Conservation (phyloP, 1,284 basidiomycete species). For the Phaffia rhodozyma region DNA sequence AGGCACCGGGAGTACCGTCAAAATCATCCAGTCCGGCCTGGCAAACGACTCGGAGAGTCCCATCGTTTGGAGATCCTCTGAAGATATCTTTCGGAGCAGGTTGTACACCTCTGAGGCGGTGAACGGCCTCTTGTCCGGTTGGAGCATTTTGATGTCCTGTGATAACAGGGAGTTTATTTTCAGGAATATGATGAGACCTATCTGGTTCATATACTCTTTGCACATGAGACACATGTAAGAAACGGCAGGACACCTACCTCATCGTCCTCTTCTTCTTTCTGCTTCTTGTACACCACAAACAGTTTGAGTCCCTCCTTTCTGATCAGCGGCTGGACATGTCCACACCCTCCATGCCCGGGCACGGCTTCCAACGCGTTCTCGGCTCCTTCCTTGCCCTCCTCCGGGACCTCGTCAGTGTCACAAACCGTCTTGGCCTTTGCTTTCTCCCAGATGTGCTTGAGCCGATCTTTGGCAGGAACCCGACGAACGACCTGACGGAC, state of each 20-base stretch:
- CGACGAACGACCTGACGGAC: slow-evolving; percentile 75
- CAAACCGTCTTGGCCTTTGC: slow-evolving; percentile 78
- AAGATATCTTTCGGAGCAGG: slow-evolving; percentile 84
- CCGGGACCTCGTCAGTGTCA: slow-evolving; percentile 49
- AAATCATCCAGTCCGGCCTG: slow-evolving; percentile 98
- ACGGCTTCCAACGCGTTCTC: slow-evolving; percentile 33
- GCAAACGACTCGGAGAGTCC: slow-evolving; percentile 94
- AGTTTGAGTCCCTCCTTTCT: slow-evolving; percentile 93
- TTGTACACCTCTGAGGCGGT: slow-evolving; percentile 83
- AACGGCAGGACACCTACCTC: slow-evolving; percentile 42
- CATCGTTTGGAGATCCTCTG: slow-evolving; percentile 77
- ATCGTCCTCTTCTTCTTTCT: slow-evolving; percentile 79
- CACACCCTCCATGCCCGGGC: slow-evolving; percentile 84
- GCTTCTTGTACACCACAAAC: slow-evolving; percentile 88
- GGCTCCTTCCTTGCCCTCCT: slow-evolving; percentile 23
- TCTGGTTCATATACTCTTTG: neutral
- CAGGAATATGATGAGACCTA: neutral
- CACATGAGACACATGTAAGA: neutral
- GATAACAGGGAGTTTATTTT: neutral
- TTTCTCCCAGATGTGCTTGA: slow-evolving; percentile 71
- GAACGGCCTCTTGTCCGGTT: slow-evolving; percentile 81
- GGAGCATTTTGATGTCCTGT: slow-evolving; percentile 67
- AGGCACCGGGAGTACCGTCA: slow-evolving; percentile 94
- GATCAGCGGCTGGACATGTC: slow-evolving; percentile 78
- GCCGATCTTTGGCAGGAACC: slow-evolving; percentile 73